Conservation (phyloP, 495 filamentous ascomycete genomes). For the Neurospora cerealis region DNA sequence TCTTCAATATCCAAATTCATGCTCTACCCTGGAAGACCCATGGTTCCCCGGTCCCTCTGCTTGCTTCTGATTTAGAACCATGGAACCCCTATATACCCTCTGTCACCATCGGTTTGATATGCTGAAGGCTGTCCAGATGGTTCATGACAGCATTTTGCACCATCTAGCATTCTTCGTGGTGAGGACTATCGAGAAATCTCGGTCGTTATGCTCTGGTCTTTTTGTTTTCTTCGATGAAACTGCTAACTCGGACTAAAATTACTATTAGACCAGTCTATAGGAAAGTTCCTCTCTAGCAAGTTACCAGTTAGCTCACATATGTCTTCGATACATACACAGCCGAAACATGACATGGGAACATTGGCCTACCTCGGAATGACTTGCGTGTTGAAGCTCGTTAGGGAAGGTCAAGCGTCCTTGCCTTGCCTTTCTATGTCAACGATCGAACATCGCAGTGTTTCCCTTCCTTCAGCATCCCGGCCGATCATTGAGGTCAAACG, state of each 20-base stretch:
- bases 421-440: background rate
- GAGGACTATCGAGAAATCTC: background rate
- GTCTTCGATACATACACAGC: background rate
- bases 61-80: background rate
- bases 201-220: background rate
- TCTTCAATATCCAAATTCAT: background rate
- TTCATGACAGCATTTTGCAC: background rate
- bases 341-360: background rate
- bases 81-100: background rate
- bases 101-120: background rate
- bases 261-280: background rate
- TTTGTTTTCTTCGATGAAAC: background rate
- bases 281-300: background rate
- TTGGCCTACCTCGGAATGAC: background rate
- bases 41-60: background rate
- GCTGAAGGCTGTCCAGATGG: background rate
- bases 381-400: background rate
- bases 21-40: background rate
- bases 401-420: background rate
- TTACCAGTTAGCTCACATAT: background rate
- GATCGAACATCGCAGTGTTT: background rate
- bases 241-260: background rate
- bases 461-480: background rate
- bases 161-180: background rate
- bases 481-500: background rate